Percentiles rank a stretch among this genome's conserved stretches.
Conservation (phyloP, 352 stramenopile genomes). For the Pythium utonaiense region DNA sequence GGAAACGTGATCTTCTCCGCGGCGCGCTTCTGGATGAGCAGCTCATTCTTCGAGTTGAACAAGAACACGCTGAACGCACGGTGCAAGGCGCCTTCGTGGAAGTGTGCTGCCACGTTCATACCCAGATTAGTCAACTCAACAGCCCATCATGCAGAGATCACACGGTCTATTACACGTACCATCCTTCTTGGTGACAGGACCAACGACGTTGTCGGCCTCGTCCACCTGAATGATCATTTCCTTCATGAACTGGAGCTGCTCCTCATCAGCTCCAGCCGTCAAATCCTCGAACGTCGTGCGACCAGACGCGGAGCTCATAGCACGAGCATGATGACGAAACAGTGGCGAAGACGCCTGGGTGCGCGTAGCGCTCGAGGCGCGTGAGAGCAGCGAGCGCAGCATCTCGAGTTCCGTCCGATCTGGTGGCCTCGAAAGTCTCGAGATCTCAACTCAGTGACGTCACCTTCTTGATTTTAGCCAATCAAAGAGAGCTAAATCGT, state of each 20-base stretch:
- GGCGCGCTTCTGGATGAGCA: slow-evolving; percentile 91
- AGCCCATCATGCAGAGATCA: too few species aligned
- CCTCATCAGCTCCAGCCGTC: slow-evolving; percentile 58
- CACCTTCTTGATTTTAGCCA: neutral
- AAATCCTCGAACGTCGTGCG: slow-evolving; percentile 61
- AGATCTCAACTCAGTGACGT: neutral
- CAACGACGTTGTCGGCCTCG: slow-evolving; percentile 73
- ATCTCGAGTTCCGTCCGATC: neutral
- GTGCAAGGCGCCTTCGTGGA: slow-evolving; percentile 75
- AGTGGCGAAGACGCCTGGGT: slow-evolving; percentile 15
- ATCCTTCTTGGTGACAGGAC: slow-evolving; percentile 87
- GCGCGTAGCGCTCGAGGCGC: neutral
- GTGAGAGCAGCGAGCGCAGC: neutral
- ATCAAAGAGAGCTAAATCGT: neutral
- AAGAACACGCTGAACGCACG: slow-evolving; percentile 86
- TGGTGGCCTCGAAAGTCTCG: neutral
- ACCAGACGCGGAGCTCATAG: slow-evolving; percentile 19
- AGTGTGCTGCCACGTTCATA: slow-evolving; percentile 44
- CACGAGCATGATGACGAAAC: neutral
- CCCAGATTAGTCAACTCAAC: too few species aligned
- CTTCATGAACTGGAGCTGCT: slow-evolving; percentile 89
- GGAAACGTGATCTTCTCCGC: slow-evolving; percentile 99
- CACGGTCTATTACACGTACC: slow-evolving; percentile 18
- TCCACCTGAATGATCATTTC: slow-evolving; percentile 90
- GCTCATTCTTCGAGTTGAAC: slow-evolving; percentile 83